Evolutionary conservation across 2,329 filamentous ascomycete genomes (phyloP), one percentile per base, ranked within the genome.

Genomic region (Pseudocercospora musae): DNA sequence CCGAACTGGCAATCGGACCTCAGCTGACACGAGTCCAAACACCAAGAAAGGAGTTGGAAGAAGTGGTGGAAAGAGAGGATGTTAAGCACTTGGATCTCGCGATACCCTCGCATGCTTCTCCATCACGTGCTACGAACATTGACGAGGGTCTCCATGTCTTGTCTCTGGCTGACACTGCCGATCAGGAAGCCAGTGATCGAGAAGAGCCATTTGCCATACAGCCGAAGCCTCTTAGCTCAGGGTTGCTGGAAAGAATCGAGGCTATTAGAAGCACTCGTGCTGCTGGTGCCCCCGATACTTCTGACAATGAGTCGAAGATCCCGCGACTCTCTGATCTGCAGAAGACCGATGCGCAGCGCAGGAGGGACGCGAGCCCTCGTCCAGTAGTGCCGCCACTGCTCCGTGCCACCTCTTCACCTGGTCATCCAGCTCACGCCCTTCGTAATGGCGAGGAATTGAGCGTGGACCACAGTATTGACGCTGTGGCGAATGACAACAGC

Each of bases 41-140:
- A 2, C 72, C 72, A 7, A 69, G 70, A 18, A 70, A 75, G 57
- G 68, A 73, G 21, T 66, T 69, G 15, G 71, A 74, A 42, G 68
- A 72, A 31, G 72, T 68, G 2, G 71, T 74, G 11, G 78, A 82
- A 52, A 78, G 81, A 44, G 80, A 87, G 55, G 82, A 84, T 60
- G 80, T 87, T 18, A 82, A 82, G 48, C 86, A 87, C 73, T 77
- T 89, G 9, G 86, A 89, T 73, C 79, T 88, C 52, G 85, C 84
- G 20, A 75, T 86, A 1, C 73, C 79, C n/a, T 74, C 76, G 9
- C 66, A 66, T 18, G 15, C 29, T 37, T 54, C 52, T 40, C 52
- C 52, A 9, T n/a, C 18, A 18, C 27, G 52, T 33, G 31, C 27
- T 40, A 6, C 52, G 4, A 18, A 37, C 21, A 13, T 15, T 6